These are phyloP conservation scores for Yamadazyma insecticola DNA, from an alignment of 805 yeast species.

Conservation along the genomic window DNA sequence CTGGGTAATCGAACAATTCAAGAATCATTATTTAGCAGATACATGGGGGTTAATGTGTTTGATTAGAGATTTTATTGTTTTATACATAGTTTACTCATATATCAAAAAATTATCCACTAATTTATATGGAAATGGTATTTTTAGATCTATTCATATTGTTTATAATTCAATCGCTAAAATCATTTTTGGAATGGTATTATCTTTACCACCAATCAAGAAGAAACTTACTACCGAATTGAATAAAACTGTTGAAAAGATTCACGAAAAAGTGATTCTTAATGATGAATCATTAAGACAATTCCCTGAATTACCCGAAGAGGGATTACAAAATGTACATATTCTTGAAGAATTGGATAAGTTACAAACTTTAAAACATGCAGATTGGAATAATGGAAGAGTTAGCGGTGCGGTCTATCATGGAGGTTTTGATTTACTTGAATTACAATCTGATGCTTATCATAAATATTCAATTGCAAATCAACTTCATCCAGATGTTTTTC, in stretches of 20 bases:
- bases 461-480: constrained; percentile 87
- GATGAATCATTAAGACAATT: constrained; percentile 44
- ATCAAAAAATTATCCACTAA: constrained; percentile 1
- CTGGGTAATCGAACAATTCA: constrained; percentile 1
- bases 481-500: constrained; percentile 94
- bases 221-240: constrained; percentile 60
- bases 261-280: constrained; percentile 53
- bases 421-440: constrained; percentile 65
- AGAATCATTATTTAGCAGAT: constrained; percentile 2
- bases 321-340: constrained; percentile 48
- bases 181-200: constrained; percentile 28
- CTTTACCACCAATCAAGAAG: constrained; percentile 48
- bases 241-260: constrained; percentile 45
- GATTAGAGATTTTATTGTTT: constrained; percentile 19
- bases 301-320: constrained; percentile 52
- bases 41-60: constrained; percentile 12
- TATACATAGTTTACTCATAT: constrained; percentile 10
- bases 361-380: constrained; percentile 54
- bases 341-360: constrained; percentile 47
- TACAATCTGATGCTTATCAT: constrained; percentile 75
- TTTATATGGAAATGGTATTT: constrained; percentile 36
- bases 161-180: constrained; percentile 11
- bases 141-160: constrained; percentile 20
- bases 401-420: constrained; percentile 98
- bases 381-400: constrained; percentile 81